Percentiles rank a stretch among this genome's conserved stretches.
Conservation (phyloP, 768 basidiomycete species). For the Pleurotus citrinopileatus region DNA sequence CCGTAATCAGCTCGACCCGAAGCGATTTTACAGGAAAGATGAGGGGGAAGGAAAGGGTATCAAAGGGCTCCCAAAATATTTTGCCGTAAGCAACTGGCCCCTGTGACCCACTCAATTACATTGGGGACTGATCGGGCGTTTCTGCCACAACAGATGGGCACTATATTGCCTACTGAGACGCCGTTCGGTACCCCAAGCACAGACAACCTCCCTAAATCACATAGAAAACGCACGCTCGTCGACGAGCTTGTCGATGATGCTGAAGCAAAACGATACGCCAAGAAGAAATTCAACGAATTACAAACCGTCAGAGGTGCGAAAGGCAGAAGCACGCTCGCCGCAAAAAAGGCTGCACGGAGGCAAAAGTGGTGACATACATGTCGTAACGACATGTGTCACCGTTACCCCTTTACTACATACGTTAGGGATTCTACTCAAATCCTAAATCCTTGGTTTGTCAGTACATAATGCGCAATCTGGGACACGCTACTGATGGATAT, state of each 20-base stretch:
- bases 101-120: slow-evolving; percentile 7
- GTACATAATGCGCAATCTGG: too few species aligned
- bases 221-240: slow-evolving; percentile 79
- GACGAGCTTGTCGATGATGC: slow-evolving; percentile 90
- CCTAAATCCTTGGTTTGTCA: too few species aligned
- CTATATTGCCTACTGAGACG: slow-evolving; percentile 63
- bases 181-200: slow-evolving; percentile 69
- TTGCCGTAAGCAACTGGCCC: slow-evolving; percentile 64
- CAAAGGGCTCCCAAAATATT: slow-evolving; percentile 84
- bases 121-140: slow-evolving; percentile 10
- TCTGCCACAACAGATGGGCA: slow-evolving; percentile 61
- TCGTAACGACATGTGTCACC: neutral
- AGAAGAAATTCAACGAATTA: slow-evolving; percentile 84
- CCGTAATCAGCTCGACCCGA: slow-evolving; percentile 87
- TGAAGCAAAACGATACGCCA: slow-evolving; percentile 84
- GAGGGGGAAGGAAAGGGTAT: slow-evolving; percentile 83
- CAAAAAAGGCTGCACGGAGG: slow-evolving; percentile 59
- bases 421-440: too few species aligned
- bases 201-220: slow-evolving; percentile 68
- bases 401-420: neutral
- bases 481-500: too few species aligned
- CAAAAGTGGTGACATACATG: slow-evolving; percentile 59
- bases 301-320: slow-evolving; percentile 64
- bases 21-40: slow-evolving; percentile 87
- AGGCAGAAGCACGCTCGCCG: slow-evolving; percentile 68